phyloP scores from a whole-genome alignment of 805 yeast genomes.

The Yueomyces sp. region DNA sequence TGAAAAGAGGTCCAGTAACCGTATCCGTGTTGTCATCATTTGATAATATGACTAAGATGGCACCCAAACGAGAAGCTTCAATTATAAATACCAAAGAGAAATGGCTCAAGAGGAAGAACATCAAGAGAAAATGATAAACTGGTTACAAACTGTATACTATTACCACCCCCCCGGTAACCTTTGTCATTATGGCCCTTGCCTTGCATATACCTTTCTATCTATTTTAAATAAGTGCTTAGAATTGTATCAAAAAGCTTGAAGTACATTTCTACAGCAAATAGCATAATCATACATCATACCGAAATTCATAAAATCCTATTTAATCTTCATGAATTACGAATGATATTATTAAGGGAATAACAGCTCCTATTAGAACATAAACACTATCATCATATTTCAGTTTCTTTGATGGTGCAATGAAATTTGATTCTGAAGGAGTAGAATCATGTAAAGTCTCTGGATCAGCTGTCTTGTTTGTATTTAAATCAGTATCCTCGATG shows the following conservation, averaged over 20 bases:
- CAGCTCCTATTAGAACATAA: constrained; percentile 15
- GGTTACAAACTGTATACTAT: no score
- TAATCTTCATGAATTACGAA: constrained; percentile 11
- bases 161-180: no score
- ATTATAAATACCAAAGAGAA: constrained; percentile 19
- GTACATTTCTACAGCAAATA: no score
- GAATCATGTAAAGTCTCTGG: background rate
- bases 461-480: background rate
- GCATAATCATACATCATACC: no score
- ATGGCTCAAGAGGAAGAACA: constrained; percentile 22
- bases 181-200: no score
- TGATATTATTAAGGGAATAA: constrained; percentile 18
- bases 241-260: no score
- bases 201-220: no score
- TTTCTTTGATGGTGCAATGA: background rate
- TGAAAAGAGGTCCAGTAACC: constrained; percentile 30
- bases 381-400: constrained; percentile 8
- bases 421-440: background rate
- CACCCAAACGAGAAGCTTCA: constrained; percentile 18
- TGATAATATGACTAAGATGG: constrained; percentile 9
- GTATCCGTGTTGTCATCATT: constrained; percentile 22
- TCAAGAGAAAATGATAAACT: constrained; percentile 13
- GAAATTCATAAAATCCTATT: background rate
- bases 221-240: no score
- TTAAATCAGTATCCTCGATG: background rate